phyloP scores from a whole-genome alignment of 1,139 yeast genomes.

The Yamadazyma kanchanaburiensis region DNA sequence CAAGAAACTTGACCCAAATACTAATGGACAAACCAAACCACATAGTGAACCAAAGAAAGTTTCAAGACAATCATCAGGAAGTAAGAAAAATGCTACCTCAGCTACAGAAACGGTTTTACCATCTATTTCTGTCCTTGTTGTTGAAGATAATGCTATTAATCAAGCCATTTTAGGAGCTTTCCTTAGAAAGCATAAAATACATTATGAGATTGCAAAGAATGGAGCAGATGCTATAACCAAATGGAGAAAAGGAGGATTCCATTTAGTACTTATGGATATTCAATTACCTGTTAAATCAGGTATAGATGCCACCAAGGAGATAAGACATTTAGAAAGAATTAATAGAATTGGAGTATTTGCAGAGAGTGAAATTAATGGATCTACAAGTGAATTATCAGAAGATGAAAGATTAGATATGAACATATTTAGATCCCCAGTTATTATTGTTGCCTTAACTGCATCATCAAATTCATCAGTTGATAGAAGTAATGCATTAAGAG shows the following conservation, averaged over 20 bases:
- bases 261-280: conserved; percentile 89
- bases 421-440: conserved; percentile 82
- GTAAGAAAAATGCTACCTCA: conserved; percentile 11
- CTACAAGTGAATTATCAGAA: conserved; percentile 21
- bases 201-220: conserved; percentile 81
- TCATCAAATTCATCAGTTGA: conserved; percentile 80
- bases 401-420: conserved; percentile 52
- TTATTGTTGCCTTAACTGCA: conserved; percentile 94
- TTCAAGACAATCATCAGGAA: conserved; percentile 11
- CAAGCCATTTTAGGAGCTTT: conserved; percentile 93
- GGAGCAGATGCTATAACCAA: conserved; percentile 91
- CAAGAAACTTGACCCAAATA: not conserved
- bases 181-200: conserved; percentile 78
- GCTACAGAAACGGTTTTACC: conserved; percentile 49
- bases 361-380: conserved; percentile 31
- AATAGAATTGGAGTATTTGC: conserved; percentile 83
- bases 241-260: conserved; percentile 92
- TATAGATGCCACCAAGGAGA: conserved; percentile 86
- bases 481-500: conserved; percentile 86
- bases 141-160: conserved; percentile 93
- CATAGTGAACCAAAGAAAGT: conserved; percentile 3
- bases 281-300: conserved; percentile 94
- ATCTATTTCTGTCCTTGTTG: conserved; percentile 84
- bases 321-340: conserved; percentile 74
- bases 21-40: conserved; percentile 1